Base-by-base conservation (phyloP, 2,329 filamentous ascomycete genomes). In the Aspergillus aculeatinus region DNA sequence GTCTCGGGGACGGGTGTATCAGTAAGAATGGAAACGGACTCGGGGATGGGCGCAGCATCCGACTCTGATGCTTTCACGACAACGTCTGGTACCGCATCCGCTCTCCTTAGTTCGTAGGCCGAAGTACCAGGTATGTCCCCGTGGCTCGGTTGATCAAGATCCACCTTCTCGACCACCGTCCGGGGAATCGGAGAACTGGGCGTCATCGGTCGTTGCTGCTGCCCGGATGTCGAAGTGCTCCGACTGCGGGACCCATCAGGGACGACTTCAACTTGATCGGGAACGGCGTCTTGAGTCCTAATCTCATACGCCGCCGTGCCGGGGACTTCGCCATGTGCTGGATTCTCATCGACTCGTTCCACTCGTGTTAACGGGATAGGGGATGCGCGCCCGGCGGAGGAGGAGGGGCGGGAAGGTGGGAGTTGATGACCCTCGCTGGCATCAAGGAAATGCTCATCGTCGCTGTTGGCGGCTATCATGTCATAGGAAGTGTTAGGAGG, bases 381-480 rank as follows among this genome's bases (percentile, higher is more conserved):
- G 10, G 84, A 85, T 51, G 75, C 74, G 64, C 76, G 72, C 65
- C 78, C 72, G 55, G 79, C 79, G 53, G 70, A 68, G 69, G 69
- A 67, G 53, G 70, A 69, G 69, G 69, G 67, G 63, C 68, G 72
- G 64, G 72, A 74, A 62, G 66, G 65, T 59, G 72, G 68, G 69
- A 64, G 68, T 33, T 67, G 62, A 50, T 75, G 74, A 66, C 84
- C 86, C 77, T 88, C 86, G 48, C 81, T 84, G 59, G 86, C 86
- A 70, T 88, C 86, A 51, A 85, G 87, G 73, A 88, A 89, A 74
- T 88, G 84, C 63, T 88, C 86, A 52, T 85, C 79, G 54, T 79
- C 82, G 60, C 81, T 83, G 60, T 82, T 82, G 47, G 81, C 83
- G 51, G 72, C 79, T 71, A 77, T 74, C 16, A 16, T 16, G 16